Evolutionary conservation across 108 stramenopile species (phyloP), one percentile per base, ranked within the genome.

Genomic region (Cyclotella distinguenda): DNA sequence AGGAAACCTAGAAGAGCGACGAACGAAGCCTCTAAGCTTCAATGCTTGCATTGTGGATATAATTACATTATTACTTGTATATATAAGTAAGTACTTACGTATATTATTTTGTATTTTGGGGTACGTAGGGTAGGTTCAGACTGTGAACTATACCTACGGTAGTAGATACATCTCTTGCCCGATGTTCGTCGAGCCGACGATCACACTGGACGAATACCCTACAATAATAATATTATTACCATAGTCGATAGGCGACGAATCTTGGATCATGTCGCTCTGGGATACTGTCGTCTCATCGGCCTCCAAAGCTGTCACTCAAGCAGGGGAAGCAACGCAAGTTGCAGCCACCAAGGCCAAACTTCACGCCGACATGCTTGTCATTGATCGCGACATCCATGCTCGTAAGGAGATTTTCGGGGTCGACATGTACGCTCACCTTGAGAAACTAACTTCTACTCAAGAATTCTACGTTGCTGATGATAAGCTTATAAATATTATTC

Each of bases 381-480:
- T 85, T 34, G 89, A 93, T 44, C 83, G 87, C 1, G 83, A 88
- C n/a, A 81, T 89, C 28, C 48, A 43, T 8, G 36, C 69, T 13
- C 82, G 89, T 4, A 73, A 89, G 69, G 68, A 86, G 55, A 68
- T 71, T 27, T 90, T 93, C 70, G 92, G 92, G 10, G 77, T 89
- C 22, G 84, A 88, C 53, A 71, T 93, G 83, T 93, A 89, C 66
- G 84, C 83, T 27, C 80, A 89, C 52, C 47, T 93, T 15, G 64
- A 78, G 32, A 83, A 86, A 8, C 66, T 93, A 22, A 75, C 85
- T 1, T 72, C 76, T 52, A 69, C 74, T 3, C 77, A 70, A 43
- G 84, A 90, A 65, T 93, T 93, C 65, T 93, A 84, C 72, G 79
- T 83, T 3, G 79, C 85, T 1, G 65, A 75, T 19, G 91, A 93